These are phyloP conservation scores for Saprolegnia parasitica DNA, from an alignment of 352 stramenopile species.

Conservation along the genomic window DNA sequence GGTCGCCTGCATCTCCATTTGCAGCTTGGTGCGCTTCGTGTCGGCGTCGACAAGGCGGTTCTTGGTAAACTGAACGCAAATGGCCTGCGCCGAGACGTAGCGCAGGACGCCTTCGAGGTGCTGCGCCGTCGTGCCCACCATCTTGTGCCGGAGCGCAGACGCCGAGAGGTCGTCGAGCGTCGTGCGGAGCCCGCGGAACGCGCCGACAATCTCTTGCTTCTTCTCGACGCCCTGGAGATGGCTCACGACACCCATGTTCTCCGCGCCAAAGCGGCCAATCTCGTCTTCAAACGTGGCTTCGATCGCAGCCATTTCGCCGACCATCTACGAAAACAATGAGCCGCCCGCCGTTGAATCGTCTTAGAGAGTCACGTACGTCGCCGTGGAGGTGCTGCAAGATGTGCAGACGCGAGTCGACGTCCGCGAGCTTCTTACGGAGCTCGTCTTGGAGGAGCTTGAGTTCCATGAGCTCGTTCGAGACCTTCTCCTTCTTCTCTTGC, in stretches of 20 bases:
- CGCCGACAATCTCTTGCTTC: constrained; percentile 22
- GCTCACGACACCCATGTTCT: constrained; percentile 35
- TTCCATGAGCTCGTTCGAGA: constrained; percentile 36
- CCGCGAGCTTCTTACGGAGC: constrained; percentile 17
- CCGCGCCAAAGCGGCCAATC: constrained; percentile 38
- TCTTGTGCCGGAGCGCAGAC: constrained; percentile 6
- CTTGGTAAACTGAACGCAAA: constrained; percentile 78
- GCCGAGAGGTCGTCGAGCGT: constrained; percentile 23
- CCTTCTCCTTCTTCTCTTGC: constrained; percentile 46
- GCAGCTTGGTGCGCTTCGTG: constrained; percentile 37
- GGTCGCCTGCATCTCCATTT: constrained; percentile 47
- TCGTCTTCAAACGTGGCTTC: constrained; percentile 49
- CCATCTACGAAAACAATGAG: constrained; percentile 29
- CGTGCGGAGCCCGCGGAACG: constrained; percentile 20
- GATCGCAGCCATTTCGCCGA: constrained; percentile 43
- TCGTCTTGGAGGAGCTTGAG: constrained; percentile 23
- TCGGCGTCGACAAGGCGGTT: constrained; percentile 49
- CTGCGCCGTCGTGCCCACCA: constrained; percentile 36
- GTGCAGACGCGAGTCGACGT: constrained; percentile 18
- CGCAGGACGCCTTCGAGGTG: constrained; percentile 61
- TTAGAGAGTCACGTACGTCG: constrained; percentile 1
- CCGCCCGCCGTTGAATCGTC: not conserved
- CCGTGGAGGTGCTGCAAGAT: constrained; percentile 23
- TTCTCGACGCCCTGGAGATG: constrained; percentile 23
- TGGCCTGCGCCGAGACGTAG: constrained; percentile 71